A percentile compares a stretch with the other conserved stretches of the same genome.
phyloP scores from a whole-genome alignment of 2,329 filamentous ascomycete genomes.

The Scorias spongiosa region DNA sequence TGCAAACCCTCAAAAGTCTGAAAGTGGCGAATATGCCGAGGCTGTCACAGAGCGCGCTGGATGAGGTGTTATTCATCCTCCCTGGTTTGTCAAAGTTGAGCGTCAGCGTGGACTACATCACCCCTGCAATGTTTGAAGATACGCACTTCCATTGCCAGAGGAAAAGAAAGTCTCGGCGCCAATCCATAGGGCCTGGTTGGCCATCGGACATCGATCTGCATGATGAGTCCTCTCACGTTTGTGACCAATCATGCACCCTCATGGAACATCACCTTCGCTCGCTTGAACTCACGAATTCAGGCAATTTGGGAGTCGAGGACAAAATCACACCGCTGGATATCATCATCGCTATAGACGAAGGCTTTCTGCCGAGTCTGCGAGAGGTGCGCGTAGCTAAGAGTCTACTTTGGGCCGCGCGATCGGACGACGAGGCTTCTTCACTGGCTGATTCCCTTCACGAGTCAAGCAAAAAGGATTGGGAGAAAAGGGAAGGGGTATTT shows the following conservation, averaged over 20 bases:
- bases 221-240: background rate
- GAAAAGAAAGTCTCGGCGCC: background rate
- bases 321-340: slow-evolving; percentile 28
- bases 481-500: slow-evolving; percentile 10
- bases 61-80: slow-evolving; percentile 25
- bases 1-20: slow-evolving; percentile 21
- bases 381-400: slow-evolving; percentile 23
- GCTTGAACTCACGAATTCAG: slow-evolving; percentile 26
- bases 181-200: background rate
- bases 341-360: slow-evolving; percentile 26
- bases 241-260: background rate
- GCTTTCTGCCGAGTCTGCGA: slow-evolving; percentile 24
- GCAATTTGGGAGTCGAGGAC: slow-evolving; percentile 20
- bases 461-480: slow-evolving; percentile 24
- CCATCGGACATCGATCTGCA: background rate
- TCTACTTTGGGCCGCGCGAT: slow-evolving; percentile 24
- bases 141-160: slow-evolving; percentile 3
- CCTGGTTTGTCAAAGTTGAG: slow-evolving; percentile 25
- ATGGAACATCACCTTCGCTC: slow-evolving; percentile 20
- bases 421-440: slow-evolving; percentile 22
- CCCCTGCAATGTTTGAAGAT: slow-evolving; percentile 23
- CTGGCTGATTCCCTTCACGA: slow-evolving; percentile 24
- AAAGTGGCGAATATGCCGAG: slow-evolving; percentile 27
- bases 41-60: slow-evolving; percentile 24
- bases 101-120: slow-evolving; percentile 33